Conservation (phyloP, 257 asterid species). For the Perilla frutescens region DNA sequence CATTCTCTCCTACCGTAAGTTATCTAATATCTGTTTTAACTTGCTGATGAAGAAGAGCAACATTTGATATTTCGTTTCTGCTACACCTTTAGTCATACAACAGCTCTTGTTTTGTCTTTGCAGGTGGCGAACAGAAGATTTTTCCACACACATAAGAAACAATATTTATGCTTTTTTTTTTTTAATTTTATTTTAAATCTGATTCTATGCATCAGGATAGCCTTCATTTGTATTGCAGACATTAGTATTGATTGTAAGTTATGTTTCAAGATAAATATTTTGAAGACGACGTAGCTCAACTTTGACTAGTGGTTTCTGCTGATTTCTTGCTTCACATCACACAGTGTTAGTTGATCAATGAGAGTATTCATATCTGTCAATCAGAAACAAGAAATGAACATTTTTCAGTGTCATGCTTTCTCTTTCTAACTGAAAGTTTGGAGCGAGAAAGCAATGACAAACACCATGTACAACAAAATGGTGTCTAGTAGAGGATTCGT, state of each 20-base stretch:
- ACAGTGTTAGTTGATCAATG: too few relatives aligned
- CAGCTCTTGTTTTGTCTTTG: neutral
- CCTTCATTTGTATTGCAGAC: neutral
- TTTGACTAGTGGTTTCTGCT: too few relatives aligned
- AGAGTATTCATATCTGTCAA: too few relatives aligned
- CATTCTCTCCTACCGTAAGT: slow-evolving; percentile 37
- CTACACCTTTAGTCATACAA: neutral
- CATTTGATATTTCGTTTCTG: neutral
- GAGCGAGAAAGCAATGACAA: neutral
- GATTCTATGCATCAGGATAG: too few relatives aligned
- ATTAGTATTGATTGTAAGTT: neutral
- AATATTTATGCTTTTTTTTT: neutral
- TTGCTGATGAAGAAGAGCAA: too few relatives aligned
- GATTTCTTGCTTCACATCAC: too few relatives aligned
- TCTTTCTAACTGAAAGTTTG: slow-evolving; percentile 4
- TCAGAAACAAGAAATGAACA: too few relatives aligned
- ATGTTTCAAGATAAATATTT: neutral
- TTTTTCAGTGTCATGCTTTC: neutral
- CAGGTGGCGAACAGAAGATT: neutral
- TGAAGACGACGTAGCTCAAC: too few relatives aligned
- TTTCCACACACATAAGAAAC: neutral
- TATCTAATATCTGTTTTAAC: neutral
- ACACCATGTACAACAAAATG: neutral
- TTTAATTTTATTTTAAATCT: too few relatives aligned
- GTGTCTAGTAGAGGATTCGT: slow-evolving; percentile 14